These are phyloP conservation scores for Capsella bursapastoris DNA, from an alignment of 345 rosid genomes.

Conservation along the genomic window DNA sequence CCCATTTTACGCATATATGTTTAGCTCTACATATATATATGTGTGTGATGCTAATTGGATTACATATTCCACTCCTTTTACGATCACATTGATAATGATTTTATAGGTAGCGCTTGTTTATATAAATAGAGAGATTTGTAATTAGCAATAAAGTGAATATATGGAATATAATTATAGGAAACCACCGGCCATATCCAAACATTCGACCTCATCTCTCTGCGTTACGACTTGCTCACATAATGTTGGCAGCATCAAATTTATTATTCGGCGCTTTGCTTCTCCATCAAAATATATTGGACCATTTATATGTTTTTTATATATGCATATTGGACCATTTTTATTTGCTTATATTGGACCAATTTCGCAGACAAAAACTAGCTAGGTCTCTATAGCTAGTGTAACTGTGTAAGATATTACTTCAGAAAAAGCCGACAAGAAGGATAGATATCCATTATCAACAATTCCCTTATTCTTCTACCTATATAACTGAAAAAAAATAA, in stretches of 20 bases:
- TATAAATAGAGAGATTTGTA: conserved; percentile 22
- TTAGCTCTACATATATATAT: conserved; percentile 7
- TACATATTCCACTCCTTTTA: conserved; percentile 23
- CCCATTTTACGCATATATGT: conserved; percentile 17
- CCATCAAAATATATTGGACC: neutral
- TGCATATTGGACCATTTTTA: conserved; percentile 5
- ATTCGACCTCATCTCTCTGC: conserved; percentile 48
- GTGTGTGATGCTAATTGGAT: conserved; percentile 27
- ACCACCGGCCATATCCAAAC: conserved; percentile 43
- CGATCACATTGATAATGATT: conserved; percentile 33
- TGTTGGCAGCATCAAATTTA: conserved; percentile 39
- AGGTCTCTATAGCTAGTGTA: conserved; percentile 11
- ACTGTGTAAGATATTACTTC: conserved; percentile 19
- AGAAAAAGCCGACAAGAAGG: conserved; percentile 28
- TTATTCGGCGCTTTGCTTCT: conserved; percentile 36
- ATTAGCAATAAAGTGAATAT: conserved; percentile 36
- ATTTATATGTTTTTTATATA: neutral
- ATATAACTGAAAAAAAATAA: conserved; percentile 24
- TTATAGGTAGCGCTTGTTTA: conserved; percentile 24
- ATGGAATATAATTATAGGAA: conserved; percentile 28
- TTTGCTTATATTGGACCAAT: conserved; percentile 3
- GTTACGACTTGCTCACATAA: conserved; percentile 45
- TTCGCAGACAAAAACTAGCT: conserved; percentile 6
- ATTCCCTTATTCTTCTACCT: conserved; percentile 14
- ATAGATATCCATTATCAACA: conserved; percentile 4